Conservation (phyloP, 176 grass and related monocot species). For the Zea mays region Zm-B73-REFERENCE-NAM-5.0 NC_050098.1:222988001-222988500, state of each 20-base stretch:
- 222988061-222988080: background rate
- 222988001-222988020: constrained; percentile 16
- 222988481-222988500: constrained; percentile 48
- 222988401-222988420: constrained; percentile 37
- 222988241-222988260: constrained; percentile 87
- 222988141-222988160: constrained; percentile 97
- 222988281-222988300: constrained; percentile 75
- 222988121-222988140: constrained; percentile 37
- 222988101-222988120: background rate
- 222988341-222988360: constrained; percentile 27
- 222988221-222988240: constrained; percentile 85
- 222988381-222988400: background rate
- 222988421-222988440: background rate
- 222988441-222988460: constrained; percentile 1
- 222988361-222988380: background rate
- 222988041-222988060: background rate
- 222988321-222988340: constrained; percentile 1
- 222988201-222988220: constrained; percentile 66
- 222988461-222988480: constrained; percentile 50
- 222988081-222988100: background rate
- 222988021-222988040: background rate
- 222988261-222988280: constrained; percentile 89
- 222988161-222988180: constrained; percentile 84
- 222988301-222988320: background rate
- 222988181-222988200: constrained; percentile 94